A percentile compares a stretch with the other conserved stretches of the same genome.
These are phyloP conservation scores for Thielaviopsis populi DNA, from an alignment of 2,329 filamentous ascomycete genomes.

Conservation along the genomic window DNA sequence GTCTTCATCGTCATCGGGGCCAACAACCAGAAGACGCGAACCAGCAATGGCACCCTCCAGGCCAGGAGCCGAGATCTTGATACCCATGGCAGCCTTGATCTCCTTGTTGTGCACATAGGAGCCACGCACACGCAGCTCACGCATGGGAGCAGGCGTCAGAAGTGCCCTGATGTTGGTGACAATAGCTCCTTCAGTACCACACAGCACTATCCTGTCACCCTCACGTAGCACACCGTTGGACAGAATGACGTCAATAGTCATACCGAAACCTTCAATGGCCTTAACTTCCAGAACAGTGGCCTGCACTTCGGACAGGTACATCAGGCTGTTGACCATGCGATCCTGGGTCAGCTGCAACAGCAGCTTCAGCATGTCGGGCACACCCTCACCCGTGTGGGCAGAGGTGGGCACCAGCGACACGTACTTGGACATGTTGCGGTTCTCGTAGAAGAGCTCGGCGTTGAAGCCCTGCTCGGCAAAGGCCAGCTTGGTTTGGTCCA, in stretches of 20 bases:
- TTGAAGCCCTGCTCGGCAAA: conserved; percentile 98
- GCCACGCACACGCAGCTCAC: conserved; percentile 88
- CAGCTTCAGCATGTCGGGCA: conserved; percentile 96
- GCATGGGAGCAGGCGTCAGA: conserved; percentile 81
- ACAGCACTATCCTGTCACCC: conserved; percentile 87
- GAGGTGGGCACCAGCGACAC: conserved; percentile 97
- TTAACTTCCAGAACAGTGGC: conserved; percentile 98
- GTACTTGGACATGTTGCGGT: conserved; percentile 87
- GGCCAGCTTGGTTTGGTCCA: conserved; percentile 81
- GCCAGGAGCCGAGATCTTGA: conserved; percentile 95
- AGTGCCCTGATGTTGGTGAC: conserved; percentile 89
- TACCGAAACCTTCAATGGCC: conserved; percentile 95
- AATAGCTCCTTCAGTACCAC: conserved; percentile 92
- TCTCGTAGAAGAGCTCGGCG: conserved; percentile 90
- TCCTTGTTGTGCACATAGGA: conserved; percentile 98
- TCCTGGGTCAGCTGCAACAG: conserved; percentile 86
- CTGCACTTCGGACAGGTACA: conserved; percentile 97
- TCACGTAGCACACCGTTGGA: conserved; percentile 91
- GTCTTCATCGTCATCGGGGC: conserved; percentile 89
- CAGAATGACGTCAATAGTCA: conserved; percentile 93
- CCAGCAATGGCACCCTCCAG: conserved; percentile 93
- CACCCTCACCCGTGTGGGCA: conserved; percentile 96
- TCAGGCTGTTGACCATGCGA: conserved; percentile 89
- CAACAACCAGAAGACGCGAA: conserved; percentile 84
- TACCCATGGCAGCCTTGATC: conserved; percentile 93